A percentile compares a stretch with the other conserved stretches of the same genome.
Conservation (phyloP, 2,329 filamentous ascomycete genomes). For the Tolypocladium nubicola region DNA sequence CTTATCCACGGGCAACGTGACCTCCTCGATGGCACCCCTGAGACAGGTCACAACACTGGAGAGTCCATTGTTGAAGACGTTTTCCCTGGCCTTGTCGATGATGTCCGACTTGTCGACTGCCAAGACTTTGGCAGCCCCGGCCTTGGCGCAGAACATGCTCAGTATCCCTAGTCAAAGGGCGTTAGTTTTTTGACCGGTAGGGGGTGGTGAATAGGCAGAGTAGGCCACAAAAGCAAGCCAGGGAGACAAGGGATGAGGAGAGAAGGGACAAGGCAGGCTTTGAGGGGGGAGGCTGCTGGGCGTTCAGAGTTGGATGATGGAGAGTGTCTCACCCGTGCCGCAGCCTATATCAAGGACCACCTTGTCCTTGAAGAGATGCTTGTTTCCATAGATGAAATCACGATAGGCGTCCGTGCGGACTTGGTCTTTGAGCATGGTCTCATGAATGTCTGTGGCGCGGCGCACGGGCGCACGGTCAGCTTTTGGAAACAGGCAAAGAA, state of each 20-base stretch:
- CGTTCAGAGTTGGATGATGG: background rate
- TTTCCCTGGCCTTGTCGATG: slow-evolving; percentile 76
- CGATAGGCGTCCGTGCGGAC: slow-evolving; percentile 86
- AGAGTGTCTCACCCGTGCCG: slow-evolving; percentile 43
- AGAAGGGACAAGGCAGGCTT: background rate
- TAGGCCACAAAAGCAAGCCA: background rate
- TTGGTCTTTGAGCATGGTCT: slow-evolving; percentile 88
- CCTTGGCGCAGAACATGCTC: slow-evolving; percentile 88
- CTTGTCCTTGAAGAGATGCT: slow-evolving; percentile 76
- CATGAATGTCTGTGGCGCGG: slow-evolving; percentile 61
- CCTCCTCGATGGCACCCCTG: slow-evolving; percentile 80
- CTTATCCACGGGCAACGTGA: slow-evolving; percentile 62
- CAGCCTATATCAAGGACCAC: slow-evolving; percentile 87
- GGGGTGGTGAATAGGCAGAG: too few relatives aligned
- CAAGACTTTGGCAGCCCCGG: slow-evolving; percentile 76
- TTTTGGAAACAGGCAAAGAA: background rate
- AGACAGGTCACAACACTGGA: slow-evolving; percentile 66
- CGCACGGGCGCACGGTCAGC: background rate
- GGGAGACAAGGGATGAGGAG: background rate
- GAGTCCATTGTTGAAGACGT: slow-evolving; percentile 72
- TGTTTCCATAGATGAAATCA: slow-evolving; percentile 90
- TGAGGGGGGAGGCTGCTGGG: background rate
- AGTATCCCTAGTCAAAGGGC: slow-evolving; percentile 52
- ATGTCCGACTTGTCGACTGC: slow-evolving; percentile 91
- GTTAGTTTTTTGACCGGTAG: background rate